Evolutionary conservation across 192 early-diverging fungal species (phyloP).

Genomic region (Geosiphon pyriformis): DNA sequence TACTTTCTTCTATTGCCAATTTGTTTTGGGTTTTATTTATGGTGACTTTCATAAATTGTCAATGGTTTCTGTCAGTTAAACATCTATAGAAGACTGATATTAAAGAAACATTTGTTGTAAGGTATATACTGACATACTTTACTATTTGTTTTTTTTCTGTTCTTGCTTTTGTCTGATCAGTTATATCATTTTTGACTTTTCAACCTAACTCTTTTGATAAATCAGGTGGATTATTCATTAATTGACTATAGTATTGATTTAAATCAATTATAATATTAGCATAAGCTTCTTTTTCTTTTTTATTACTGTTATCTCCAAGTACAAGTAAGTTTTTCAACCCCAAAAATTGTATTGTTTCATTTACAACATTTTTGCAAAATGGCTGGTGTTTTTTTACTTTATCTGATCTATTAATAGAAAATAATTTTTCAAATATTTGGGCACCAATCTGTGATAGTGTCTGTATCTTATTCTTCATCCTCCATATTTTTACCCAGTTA

Average conservation of each 20-base stretch:
- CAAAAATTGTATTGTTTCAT: background rate
- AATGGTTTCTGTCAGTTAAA: too few species aligned
- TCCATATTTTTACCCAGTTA: too few species aligned
- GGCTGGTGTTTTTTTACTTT: too few species aligned
- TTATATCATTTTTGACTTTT: too few species aligned
- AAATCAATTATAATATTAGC: constrained; percentile 12
- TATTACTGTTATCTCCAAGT: background rate
- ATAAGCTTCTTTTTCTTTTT: background rate
- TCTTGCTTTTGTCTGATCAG: too few species aligned
- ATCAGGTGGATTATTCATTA: constrained; percentile 12
- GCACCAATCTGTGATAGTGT: background rate
- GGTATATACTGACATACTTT: constrained; percentile 20
- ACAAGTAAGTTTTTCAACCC: too few species aligned
- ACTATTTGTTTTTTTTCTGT: constrained; percentile 13
- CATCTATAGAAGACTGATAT: too few species aligned
- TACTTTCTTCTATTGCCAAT: too few species aligned
- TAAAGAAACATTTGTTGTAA: constrained; percentile 7
- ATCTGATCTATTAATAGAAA: constrained; percentile 9
- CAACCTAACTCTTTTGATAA: constrained; percentile 17
- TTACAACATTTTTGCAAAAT: too few species aligned
- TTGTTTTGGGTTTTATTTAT: too few species aligned
- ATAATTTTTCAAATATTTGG: too few species aligned
- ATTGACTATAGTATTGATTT: constrained; percentile 9
- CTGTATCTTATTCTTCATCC: background rate
- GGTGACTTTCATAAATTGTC: too few species aligned